Percentiles rank a stretch among this genome's conserved stretches.
These are phyloP conservation scores for Candida golubevii DNA, from an alignment of 805 yeast genomes.

Conservation along the genomic window DNA sequence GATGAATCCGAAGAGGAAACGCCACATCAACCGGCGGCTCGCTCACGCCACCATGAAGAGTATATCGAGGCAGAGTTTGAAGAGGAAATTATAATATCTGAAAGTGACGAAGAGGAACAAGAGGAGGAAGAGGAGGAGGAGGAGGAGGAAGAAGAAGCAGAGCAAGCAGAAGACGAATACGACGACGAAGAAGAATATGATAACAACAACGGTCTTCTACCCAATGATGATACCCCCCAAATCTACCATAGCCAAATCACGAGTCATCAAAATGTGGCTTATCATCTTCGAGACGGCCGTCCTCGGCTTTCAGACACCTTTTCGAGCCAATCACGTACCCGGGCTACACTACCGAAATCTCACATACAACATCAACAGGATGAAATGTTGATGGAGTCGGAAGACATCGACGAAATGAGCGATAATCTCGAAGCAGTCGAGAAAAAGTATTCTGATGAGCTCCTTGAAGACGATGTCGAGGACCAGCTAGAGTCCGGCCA, in stretches of 20 bases:
- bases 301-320: conserved; percentile 4
- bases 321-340: not conserved
- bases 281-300: conserved; percentile 1
- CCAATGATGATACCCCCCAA: too few species aligned
- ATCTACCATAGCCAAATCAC: not conserved
- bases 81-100: not conserved
- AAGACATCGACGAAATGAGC: conserved; percentile 2
- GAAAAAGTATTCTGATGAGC: conserved; percentile 2
- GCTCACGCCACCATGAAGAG: not conserved
- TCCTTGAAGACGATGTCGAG: conserved; percentile 7
- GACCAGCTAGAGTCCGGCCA: not conserved
- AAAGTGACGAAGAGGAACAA: conserved; percentile 3
- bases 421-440: conserved; percentile 6
- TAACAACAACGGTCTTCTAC: not conserved
- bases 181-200: not conserved
- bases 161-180: not conserved
- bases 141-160: not conserved
- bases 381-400: conserved; percentile 2
- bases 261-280: not conserved
- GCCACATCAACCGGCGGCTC: not conserved
- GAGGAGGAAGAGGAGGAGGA: conserved; percentile 1
- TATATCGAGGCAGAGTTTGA: not conserved
- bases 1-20: conserved; percentile 8
- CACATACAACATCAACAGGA: not conserved
- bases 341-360: too few species aligned